Conservation (phyloP, 2,329 filamentous ascomycete genomes). For the Cladophialophora exuberans region DNA sequence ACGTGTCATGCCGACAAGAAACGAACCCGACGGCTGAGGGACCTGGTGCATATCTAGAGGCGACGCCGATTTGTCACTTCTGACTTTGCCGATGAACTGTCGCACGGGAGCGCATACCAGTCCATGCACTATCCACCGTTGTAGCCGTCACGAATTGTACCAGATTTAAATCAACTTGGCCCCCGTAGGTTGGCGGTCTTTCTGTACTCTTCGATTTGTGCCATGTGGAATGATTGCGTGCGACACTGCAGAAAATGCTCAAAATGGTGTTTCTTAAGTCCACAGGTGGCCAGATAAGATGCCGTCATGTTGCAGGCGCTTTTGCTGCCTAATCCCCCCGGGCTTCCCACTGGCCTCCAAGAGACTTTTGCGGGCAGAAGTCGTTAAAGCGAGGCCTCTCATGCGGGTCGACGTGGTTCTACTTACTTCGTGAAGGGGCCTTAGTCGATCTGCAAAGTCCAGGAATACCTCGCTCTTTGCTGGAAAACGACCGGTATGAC, state of each 20-base stretch:
- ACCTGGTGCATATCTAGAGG: slow-evolving; percentile 23
- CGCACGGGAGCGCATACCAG: slow-evolving; percentile 29
- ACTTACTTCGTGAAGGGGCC: no score
- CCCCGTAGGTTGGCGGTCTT: slow-evolving; percentile 6
- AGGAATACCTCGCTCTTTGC: neutral
- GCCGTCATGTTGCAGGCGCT: slow-evolving; percentile 26
- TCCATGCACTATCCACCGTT: slow-evolving; percentile 17
- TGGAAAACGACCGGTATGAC: neutral
- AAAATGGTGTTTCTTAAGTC: neutral
- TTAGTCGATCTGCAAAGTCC: no score
- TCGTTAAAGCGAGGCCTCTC: slow-evolving; percentile 24
- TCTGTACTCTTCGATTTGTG: neutral
- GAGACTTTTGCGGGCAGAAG: slow-evolving; percentile 6
- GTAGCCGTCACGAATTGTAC: slow-evolving; percentile 22
- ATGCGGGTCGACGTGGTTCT: slow-evolving; percentile 25
- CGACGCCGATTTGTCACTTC: slow-evolving; percentile 27
- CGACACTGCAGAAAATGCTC: neutral
- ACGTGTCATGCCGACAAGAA: slow-evolving; percentile 33
- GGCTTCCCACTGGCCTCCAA: slow-evolving; percentile 1
- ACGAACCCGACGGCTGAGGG: slow-evolving; percentile 23
- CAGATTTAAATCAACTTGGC: slow-evolving; percentile 19
- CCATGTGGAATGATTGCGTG: slow-evolving; percentile 1
- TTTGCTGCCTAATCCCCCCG: slow-evolving; percentile 27
- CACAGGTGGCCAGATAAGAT: slow-evolving; percentile 8
- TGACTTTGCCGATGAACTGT: slow-evolving; percentile 11